Percentiles rank a stretch among this genome's conserved stretches.
Evolutionary conservation across 2,329 filamentous ascomycete genomes (phyloP).

Genomic region (Alternaria dauci): DNA sequence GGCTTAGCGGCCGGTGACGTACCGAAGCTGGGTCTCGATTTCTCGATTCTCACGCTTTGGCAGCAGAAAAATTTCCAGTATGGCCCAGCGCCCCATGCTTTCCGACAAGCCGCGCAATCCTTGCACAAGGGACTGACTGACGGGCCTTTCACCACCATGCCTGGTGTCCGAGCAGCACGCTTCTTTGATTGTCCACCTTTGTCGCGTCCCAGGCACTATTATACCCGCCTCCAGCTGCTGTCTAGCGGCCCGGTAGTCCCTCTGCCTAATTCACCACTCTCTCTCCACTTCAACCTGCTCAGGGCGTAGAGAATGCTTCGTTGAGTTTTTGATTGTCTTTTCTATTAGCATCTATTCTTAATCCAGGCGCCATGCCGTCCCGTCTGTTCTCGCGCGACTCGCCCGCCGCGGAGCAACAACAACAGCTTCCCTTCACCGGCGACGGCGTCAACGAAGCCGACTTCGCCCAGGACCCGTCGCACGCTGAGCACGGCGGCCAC

Average conservation of each 20-base stretch:
- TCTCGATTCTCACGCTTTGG: background rate
- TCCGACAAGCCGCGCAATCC: conserved; percentile 19
- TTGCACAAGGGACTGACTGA: background rate
- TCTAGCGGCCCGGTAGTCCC: conserved; percentile 9
- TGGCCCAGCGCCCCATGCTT: conserved; percentile 11
- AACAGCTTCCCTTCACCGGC: conserved; percentile 44
- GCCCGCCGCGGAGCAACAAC: conserved; percentile 23
- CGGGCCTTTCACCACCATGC: conserved; percentile 9
- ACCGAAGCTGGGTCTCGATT: conserved; percentile 16
- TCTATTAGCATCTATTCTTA: background rate
- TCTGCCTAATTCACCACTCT: conserved; percentile 3
- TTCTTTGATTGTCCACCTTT: conserved; percentile 1
- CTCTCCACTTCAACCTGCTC: conserved; percentile 1
- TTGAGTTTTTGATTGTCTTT: conserved; percentile 7
- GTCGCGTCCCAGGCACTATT: background rate
- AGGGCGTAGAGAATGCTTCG: conserved; percentile 12
- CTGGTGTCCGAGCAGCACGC: background rate
- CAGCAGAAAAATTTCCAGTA: conserved; percentile 18
- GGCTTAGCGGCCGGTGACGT: conserved; percentile 24
- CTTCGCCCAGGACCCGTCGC: conserved; percentile 31
- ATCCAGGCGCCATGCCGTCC: conserved; percentile 30
- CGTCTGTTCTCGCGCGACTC: conserved; percentile 33
- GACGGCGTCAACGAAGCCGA: conserved; percentile 42
- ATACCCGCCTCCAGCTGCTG: conserved; percentile 5
- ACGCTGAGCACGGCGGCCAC: conserved; percentile 34